Evolutionary conservation across 352 stramenopile species (phyloP).

Genomic region (Globisporangium abappressorium): DNA sequence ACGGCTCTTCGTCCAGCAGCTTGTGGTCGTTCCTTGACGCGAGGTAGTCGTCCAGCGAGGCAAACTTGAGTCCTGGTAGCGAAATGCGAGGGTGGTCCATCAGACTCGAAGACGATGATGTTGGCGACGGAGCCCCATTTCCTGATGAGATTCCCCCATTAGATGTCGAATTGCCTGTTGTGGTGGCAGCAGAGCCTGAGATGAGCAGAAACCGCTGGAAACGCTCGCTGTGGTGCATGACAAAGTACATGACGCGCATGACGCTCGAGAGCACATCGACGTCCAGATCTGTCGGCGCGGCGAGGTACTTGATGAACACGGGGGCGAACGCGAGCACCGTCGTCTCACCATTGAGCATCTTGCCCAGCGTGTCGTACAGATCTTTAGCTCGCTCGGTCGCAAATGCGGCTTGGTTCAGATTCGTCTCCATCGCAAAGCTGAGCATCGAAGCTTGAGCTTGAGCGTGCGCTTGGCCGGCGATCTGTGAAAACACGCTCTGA

Average conservation of each 20-base stretch:
- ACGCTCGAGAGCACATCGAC: slow-evolving; percentile 38
- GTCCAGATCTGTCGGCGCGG: slow-evolving; percentile 37
- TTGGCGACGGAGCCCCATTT: not conserved
- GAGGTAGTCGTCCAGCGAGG: slow-evolving; percentile 48
- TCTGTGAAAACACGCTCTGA: slow-evolving; percentile 60
- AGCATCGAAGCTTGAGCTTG: slow-evolving; percentile 39
- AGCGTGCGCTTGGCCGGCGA: slow-evolving; percentile 32
- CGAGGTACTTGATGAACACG: slow-evolving; percentile 54
- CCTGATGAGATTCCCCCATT: not conserved
- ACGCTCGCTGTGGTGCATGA: slow-evolving; percentile 46
- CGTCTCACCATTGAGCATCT: slow-evolving; percentile 46
- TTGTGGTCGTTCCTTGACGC: slow-evolving; percentile 17
- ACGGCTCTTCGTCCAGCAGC: slow-evolving; percentile 6
- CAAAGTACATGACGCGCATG: slow-evolving; percentile 44
- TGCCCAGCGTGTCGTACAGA: slow-evolving; percentile 50
- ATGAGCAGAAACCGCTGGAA: slow-evolving; percentile 55
- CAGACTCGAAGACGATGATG: slow-evolving; percentile 7
- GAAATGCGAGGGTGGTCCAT: slow-evolving; percentile 38
- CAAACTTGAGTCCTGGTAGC: slow-evolving; percentile 37
- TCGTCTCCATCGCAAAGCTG: slow-evolving; percentile 32
- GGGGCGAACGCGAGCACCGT: slow-evolving; percentile 38
- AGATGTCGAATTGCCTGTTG: not conserved
- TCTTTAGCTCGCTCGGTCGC: slow-evolving; percentile 36
- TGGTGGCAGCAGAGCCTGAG: slow-evolving; percentile 5
- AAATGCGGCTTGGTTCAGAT: slow-evolving; percentile 30